Conservation (phyloP, 1,139 yeast species). For the Meyerozyma carpophila region DNA sequence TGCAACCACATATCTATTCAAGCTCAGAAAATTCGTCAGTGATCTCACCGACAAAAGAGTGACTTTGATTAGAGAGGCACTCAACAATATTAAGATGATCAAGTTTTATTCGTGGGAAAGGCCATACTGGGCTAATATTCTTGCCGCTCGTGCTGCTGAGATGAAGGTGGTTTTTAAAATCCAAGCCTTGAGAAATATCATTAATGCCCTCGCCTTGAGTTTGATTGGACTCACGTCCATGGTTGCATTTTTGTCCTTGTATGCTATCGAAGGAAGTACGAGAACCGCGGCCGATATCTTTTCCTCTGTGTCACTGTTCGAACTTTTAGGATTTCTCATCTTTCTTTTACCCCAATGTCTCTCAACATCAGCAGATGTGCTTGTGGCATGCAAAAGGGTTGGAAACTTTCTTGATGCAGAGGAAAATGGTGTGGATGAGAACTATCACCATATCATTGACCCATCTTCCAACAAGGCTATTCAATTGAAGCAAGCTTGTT, state of each 20-base stretch:
- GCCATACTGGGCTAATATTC: slow-evolving; percentile 45
- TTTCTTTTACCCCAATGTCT: slow-evolving; percentile 69
- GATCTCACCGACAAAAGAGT: slow-evolving; percentile 29
- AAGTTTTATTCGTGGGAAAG: slow-evolving; percentile 62
- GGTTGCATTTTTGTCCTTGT: slow-evolving; percentile 67
- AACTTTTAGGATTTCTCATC: slow-evolving; percentile 45
- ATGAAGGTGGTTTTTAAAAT: slow-evolving; percentile 43
- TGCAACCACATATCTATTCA: slow-evolving; percentile 21
- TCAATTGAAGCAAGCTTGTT: slow-evolving; percentile 46
- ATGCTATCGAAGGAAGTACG: slow-evolving; percentile 40
- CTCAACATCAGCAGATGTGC: slow-evolving; percentile 66
- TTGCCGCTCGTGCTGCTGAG: slow-evolving; percentile 43
- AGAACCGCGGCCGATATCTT: slow-evolving; percentile 70
- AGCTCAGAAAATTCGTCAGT: slow-evolving; percentile 23
- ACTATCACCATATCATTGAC: slow-evolving; percentile 1
- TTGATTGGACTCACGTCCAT: slow-evolving; percentile 66
- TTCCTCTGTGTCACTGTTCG: slow-evolving; percentile 73
- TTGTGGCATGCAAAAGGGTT: slow-evolving; percentile 56
- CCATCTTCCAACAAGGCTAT: slow-evolving; percentile 29
- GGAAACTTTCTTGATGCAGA: slow-evolving; percentile 43
- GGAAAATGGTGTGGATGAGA: slow-evolving; percentile 16
- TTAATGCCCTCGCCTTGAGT: slow-evolving; percentile 53
- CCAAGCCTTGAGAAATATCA: slow-evolving; percentile 53
- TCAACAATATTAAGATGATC: slow-evolving; percentile 30
- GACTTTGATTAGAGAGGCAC: slow-evolving; percentile 29